phyloP scores from a whole-genome alignment of 2,329 filamentous ascomycete genomes.

The Calonectria hongkongensis region DNA sequence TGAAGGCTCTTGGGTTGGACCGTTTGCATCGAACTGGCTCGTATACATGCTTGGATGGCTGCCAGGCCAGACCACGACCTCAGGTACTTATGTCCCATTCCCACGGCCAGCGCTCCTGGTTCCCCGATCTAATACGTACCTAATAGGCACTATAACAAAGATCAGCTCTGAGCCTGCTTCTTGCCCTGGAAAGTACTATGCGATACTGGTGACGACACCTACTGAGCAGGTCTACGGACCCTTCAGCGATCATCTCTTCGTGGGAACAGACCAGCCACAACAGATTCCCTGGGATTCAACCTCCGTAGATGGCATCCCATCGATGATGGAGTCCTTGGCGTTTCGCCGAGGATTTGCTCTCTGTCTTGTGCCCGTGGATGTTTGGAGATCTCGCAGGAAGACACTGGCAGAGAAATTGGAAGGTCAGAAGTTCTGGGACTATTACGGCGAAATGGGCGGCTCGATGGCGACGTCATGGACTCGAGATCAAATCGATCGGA shows the following conservation, averaged over 20 bases:
- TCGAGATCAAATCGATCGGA: not conserved
- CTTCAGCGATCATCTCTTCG: constrained; percentile 29
- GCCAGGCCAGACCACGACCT: not conserved
- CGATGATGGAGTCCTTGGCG: constrained; percentile 24
- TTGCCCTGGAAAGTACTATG: constrained; percentile 9
- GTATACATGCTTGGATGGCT: not conserved
- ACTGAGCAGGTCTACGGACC: constrained; percentile 30
- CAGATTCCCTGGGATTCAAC: constrained; percentile 17
- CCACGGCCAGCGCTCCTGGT: too few species aligned
- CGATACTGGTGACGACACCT: constrained; percentile 29
- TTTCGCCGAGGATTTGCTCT: constrained; percentile 34
- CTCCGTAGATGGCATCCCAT: constrained; percentile 1
- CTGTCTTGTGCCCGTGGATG: constrained; percentile 19
- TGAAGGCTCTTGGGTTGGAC: not conserved
- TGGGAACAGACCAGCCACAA: not conserved
- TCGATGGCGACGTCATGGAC: constrained; percentile 25
- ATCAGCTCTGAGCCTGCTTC: not conserved
- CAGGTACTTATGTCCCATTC: constrained; percentile 1
- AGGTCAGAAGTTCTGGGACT: constrained; percentile 31
- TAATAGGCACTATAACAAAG: not conserved
- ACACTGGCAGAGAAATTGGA: constrained; percentile 25
- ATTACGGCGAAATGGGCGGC: constrained; percentile 3
- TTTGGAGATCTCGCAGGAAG: constrained; percentile 30
- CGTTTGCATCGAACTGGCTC: not conserved
- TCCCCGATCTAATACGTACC: not conserved